These are phyloP conservation scores for Polyporus tsugae DNA, from an alignment of 1,284 basidiomycete genomes.

Conservation along the genomic window DNA sequence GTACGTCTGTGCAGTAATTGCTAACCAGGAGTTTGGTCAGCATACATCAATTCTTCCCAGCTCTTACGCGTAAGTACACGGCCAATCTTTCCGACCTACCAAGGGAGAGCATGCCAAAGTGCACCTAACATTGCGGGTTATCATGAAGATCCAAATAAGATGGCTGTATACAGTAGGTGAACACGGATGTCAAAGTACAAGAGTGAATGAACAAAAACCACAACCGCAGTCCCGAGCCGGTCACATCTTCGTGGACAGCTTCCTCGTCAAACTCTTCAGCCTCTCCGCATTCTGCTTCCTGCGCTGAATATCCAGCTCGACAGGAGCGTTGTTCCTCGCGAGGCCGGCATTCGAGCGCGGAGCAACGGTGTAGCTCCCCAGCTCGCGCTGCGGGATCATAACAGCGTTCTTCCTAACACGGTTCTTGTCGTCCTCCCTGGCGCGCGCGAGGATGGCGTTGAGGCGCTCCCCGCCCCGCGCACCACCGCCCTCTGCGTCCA, in stretches of 20 bases:
- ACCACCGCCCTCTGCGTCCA: slow-evolving; percentile 46
- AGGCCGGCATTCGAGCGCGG: slow-evolving; percentile 63
- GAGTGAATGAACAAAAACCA: neutral
- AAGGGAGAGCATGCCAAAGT: neutral
- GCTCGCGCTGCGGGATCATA: slow-evolving; percentile 73
- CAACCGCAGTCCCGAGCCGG: neutral
- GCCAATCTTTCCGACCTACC: neutral
- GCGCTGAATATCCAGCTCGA: slow-evolving; percentile 75
- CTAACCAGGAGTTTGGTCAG: no score
- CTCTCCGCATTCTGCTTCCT: slow-evolving; percentile 77
- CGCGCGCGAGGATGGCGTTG: slow-evolving; percentile 74
- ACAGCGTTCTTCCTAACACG: slow-evolving; percentile 80
- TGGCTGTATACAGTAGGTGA: neutral
- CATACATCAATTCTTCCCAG: neutral
- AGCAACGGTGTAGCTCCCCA: slow-evolving; percentile 80
- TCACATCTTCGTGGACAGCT: slow-evolving; percentile 41
- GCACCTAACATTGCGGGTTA: neutral
- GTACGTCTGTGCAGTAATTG: no score
- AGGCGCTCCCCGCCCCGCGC: slow-evolving; percentile 61
- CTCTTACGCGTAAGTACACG: neutral
- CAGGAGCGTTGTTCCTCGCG: slow-evolving; percentile 57
- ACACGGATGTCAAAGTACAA: neutral
- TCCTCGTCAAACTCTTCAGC: slow-evolving; percentile 53
- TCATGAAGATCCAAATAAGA: neutral
- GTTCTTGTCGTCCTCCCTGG: slow-evolving; percentile 71